A percentile compares a stretch with the other conserved stretches of the same genome.
Evolutionary conservation across 78 protist genomes (phyloP).

Genomic region (Chrysochromulina tobinii): DNA sequence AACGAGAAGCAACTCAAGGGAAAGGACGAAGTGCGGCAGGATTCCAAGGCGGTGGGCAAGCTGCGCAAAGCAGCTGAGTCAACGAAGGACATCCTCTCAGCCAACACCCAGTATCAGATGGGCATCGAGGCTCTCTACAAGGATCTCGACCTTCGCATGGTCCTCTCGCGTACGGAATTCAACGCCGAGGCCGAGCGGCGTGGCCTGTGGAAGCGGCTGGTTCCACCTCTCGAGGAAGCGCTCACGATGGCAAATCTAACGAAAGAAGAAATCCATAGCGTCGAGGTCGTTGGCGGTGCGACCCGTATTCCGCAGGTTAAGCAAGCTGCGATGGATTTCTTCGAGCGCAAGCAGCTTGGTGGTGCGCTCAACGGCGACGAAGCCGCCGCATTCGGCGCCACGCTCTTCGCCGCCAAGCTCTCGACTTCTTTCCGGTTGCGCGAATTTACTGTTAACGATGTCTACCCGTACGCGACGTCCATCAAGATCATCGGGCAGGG

Average conservation of each 20-base stretch:
- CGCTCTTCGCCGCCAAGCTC: conserved; percentile 19
- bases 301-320: background rate
- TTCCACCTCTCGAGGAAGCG: background rate
- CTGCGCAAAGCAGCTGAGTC: conserved; percentile 1
- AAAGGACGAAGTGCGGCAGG: background rate
- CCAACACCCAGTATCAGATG: background rate
- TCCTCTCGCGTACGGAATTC: background rate
- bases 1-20: background rate
- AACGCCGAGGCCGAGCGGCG: background rate
- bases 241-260: background rate
- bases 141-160: background rate
- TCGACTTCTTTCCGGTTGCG: conserved; percentile 17
- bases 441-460: background rate
- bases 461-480: background rate
- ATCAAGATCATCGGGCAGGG: background rate
- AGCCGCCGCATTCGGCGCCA: conserved; percentile 19
- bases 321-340: background rate
- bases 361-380: conserved; percentile 3
- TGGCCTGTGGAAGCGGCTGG: background rate
- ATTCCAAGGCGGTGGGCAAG: background rate
- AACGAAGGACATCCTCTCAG: background rate
- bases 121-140: background rate
- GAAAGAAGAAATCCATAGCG: background rate
- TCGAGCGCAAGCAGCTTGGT: background rate
- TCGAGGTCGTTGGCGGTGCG: conserved; percentile 10